Evolutionary conservation across 2,329 filamentous ascomycete species (phyloP).

Genomic region (Alternaria arborescens): DNA sequence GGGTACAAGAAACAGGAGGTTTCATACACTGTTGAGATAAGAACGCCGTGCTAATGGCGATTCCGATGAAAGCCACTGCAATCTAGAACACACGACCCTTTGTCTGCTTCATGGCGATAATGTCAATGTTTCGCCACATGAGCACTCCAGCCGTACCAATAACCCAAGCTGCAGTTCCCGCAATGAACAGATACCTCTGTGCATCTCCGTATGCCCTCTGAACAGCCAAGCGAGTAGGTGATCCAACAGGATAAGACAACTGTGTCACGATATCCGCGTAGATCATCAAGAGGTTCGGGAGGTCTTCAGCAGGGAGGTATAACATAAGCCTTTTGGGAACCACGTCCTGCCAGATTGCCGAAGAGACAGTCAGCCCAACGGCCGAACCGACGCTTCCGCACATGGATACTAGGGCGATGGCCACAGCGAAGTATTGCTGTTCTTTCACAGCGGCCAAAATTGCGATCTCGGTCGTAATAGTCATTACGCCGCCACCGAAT

Average conservation of each 20-base stretch:
- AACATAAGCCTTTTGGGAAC: slow-evolving; percentile 60
- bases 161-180: slow-evolving; percentile 34
- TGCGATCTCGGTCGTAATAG: slow-evolving; percentile 39
- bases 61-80: not conserved
- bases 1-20: not conserved
- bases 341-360: slow-evolving; percentile 69
- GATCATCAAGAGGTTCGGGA: slow-evolving; percentile 51
- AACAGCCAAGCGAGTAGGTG: slow-evolving; percentile 54
- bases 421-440: slow-evolving; percentile 27
- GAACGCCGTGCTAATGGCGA: not conserved
- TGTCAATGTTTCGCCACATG: slow-evolving; percentile 59
- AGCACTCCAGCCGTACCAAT: slow-evolving; percentile 50
- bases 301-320: slow-evolving; percentile 56
- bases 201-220: slow-evolving; percentile 42
- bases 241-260: slow-evolving; percentile 60
- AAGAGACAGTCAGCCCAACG: slow-evolving; percentile 61
- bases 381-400: slow-evolving; percentile 63
- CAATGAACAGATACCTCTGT: slow-evolving; percentile 43
- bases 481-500: slow-evolving; percentile 34
- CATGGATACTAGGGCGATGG: slow-evolving; percentile 56
- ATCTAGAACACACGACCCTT: slow-evolving; percentile 60
- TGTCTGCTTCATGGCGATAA: slow-evolving; percentile 54
- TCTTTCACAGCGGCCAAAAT: slow-evolving; percentile 34
- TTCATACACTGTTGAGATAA: not conserved
- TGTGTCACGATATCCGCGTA: slow-evolving; percentile 64